These are phyloP conservation scores for Hansenula sp. DNA, from an alignment of 1,139 yeast genomes.

Conservation along the genomic window DNA sequence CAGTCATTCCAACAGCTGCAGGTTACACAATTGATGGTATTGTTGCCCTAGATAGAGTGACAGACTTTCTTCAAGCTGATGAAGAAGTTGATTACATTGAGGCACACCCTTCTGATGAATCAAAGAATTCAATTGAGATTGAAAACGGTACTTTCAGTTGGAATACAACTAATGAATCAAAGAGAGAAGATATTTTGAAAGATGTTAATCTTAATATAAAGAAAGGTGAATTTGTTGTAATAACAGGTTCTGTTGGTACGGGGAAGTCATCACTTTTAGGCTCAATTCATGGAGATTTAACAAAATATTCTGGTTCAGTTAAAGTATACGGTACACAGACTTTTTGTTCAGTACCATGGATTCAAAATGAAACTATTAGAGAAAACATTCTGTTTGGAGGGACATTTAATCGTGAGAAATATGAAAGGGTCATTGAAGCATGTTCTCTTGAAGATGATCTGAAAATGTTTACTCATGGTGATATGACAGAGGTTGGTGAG, in stretches of 20 bases:
- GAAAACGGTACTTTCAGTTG: slow-evolving; percentile 55
- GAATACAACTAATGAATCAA: slow-evolving; percentile 39
- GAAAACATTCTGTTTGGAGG: slow-evolving; percentile 68
- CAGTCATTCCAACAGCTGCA: slow-evolving; percentile 51
- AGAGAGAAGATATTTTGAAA: slow-evolving; percentile 24
- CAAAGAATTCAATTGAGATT: slow-evolving; percentile 37
- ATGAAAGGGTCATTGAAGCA: slow-evolving; percentile 48
- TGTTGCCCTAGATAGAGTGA: slow-evolving; percentile 50
- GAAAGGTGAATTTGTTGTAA: slow-evolving; percentile 34
- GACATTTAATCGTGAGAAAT: slow-evolving; percentile 43
- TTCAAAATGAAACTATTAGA: slow-evolving; percentile 69
- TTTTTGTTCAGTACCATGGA: slow-evolving; percentile 70
- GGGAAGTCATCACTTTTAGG: slow-evolving; percentile 39
- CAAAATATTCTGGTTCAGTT: slow-evolving; percentile 32
- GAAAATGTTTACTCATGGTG: slow-evolving; percentile 66
- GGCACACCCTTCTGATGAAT: slow-evolving; percentile 20
- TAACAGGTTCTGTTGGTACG: slow-evolving; percentile 39
- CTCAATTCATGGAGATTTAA: slow-evolving; percentile 43
- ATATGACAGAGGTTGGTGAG: slow-evolving; percentile 79
- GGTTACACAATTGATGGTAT: slow-evolving; percentile 49
- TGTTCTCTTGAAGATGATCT: slow-evolving; percentile 67
- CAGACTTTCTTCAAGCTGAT: slow-evolving; percentile 40
- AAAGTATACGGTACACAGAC: slow-evolving; percentile 31
- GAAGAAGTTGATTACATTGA: slow-evolving; percentile 21
- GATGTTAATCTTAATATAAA: slow-evolving; percentile 27